Evolutionary conservation across 1,284 basidiomycete species (phyloP).

Genomic region (Amylostereum chailletii): DNA sequence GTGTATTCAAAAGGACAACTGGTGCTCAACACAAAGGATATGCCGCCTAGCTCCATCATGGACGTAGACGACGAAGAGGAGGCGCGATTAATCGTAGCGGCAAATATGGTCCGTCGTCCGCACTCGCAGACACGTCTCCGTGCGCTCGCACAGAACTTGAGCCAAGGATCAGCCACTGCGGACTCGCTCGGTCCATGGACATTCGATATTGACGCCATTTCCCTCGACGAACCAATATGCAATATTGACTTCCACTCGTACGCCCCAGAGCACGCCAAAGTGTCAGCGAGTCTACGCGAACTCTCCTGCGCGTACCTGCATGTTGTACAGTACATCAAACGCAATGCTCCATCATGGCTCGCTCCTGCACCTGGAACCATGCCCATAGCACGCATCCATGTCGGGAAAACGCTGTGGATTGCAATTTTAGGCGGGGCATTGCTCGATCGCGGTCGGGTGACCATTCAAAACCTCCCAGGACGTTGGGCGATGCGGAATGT

Average conservation of each 20-base stretch:
- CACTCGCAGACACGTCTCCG: constrained; percentile 15
- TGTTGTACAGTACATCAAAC: constrained; percentile 17
- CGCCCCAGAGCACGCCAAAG: constrained; percentile 14
- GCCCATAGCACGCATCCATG: constrained; percentile 11
- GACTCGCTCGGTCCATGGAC: not conserved
- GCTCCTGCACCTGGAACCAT: too few species aligned
- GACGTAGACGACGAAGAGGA: constrained; percentile 15
- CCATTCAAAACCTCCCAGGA: constrained; percentile 18
- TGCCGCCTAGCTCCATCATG: constrained; percentile 8
- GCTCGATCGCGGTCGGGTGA: constrained; percentile 17
- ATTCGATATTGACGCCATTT: constrained; percentile 12
- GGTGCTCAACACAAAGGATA: constrained; percentile 10
- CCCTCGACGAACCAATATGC: constrained; percentile 12
- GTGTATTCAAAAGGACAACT: constrained; percentile 3
- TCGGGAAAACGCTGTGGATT: constrained; percentile 20
- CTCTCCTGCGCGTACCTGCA: constrained; percentile 16
- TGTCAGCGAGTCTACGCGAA: constrained; percentile 17
- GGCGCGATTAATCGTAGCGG: constrained; percentile 16
- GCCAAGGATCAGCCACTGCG: too few species aligned
- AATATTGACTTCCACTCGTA: constrained; percentile 21
- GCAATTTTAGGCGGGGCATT: constrained; percentile 18
- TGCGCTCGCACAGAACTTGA: constrained; percentile 8
- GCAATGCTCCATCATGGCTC: not conserved
- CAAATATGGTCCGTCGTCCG: constrained; percentile 20
- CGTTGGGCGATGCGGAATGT: constrained; percentile 13